phyloP scores from a whole-genome alignment of 2,329 filamentous ascomycete genomes.

The Waltergamsia citrina region DNA sequence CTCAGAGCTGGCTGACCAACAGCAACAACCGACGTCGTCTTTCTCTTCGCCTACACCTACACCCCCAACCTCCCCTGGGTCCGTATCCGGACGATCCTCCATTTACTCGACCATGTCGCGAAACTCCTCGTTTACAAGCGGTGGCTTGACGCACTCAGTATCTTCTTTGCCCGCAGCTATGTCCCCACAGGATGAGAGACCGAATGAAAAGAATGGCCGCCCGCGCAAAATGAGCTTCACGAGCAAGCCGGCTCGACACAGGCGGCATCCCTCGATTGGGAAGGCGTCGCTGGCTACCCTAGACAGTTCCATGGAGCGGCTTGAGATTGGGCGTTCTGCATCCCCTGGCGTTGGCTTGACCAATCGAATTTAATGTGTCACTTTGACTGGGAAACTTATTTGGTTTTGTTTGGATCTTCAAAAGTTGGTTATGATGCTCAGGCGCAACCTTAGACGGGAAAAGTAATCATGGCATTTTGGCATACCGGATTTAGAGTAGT shows the following conservation, averaged over 20 bases:
- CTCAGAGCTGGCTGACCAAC: conserved; percentile 14
- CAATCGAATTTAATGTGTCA: conserved; percentile 15
- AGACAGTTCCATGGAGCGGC: conserved; percentile 13
- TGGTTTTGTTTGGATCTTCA: too few species aligned
- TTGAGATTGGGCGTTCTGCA: conserved; percentile 16
- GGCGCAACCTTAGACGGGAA: too few species aligned
- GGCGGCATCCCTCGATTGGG: conserved; percentile 11
- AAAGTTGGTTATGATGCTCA: too few species aligned
- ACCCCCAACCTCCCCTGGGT: conserved; percentile 2
- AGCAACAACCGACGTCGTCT: too few species aligned
- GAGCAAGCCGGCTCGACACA: conserved; percentile 13
- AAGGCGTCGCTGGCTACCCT: conserved; percentile 7
- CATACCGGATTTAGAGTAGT: too few species aligned
- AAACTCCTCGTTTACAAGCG: conserved; percentile 15
- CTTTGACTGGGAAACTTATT: too few species aligned
- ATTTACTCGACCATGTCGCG: conserved; percentile 15
- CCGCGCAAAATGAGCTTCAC: conserved; percentile 19
- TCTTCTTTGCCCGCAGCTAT: conserved; percentile 7
- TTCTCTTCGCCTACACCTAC: conserved; percentile 4
- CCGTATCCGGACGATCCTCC: conserved; percentile 8
- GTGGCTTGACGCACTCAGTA: conserved; percentile 10
- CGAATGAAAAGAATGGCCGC: conserved; percentile 12
- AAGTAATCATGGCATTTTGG: too few species aligned
- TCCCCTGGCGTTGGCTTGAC: conserved; percentile 17
- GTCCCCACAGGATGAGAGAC: conserved; percentile 7